phyloP scores from a whole-genome alignment of 2,329 filamentous ascomycete genomes.

The Cladosporium sp. region DNA sequence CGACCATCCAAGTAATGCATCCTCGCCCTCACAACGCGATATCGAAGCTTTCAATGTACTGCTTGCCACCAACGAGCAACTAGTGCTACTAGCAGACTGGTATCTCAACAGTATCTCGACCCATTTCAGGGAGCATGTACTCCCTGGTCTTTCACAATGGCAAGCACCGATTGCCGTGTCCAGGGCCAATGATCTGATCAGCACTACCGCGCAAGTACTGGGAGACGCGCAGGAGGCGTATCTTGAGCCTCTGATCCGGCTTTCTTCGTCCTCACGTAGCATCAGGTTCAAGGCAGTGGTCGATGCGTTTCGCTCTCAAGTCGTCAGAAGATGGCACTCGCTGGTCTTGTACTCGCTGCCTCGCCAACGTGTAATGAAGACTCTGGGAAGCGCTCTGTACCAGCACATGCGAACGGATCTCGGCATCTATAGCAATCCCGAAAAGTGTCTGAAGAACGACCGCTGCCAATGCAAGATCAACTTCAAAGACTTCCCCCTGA shows the following conservation, averaged over 20 bases:
- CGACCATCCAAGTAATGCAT: constrained; percentile 12
- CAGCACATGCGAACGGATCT: constrained; percentile 30
- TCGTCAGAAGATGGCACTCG: constrained; percentile 30
- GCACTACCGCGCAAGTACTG: constrained; percentile 41
- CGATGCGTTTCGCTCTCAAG: constrained; percentile 42
- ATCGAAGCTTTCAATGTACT: constrained; percentile 26
- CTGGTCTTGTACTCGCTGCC: constrained; percentile 34
- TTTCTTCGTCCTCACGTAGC: constrained; percentile 34
- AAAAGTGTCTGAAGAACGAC: constrained; percentile 48
- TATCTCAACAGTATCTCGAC: constrained; percentile 47
- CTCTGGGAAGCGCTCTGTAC: constrained; percentile 30
- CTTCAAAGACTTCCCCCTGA: constrained; percentile 29
- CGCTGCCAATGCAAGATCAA: constrained; percentile 31
- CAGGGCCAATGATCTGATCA: constrained; percentile 38
- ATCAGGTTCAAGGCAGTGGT: neutral
- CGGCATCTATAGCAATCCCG: constrained; percentile 21
- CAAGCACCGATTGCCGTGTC: constrained; percentile 29
- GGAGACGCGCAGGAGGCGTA: constrained; percentile 43
- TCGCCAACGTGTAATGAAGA: constrained; percentile 32
- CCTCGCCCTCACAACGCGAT: constrained; percentile 12
- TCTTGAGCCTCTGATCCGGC: constrained; percentile 43
- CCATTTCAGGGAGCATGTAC: constrained; percentile 43
- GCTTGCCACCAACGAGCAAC: constrained; percentile 14
- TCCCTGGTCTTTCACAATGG: constrained; percentile 31
- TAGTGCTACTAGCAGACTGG: constrained; percentile 43